A percentile compares a stretch with the other conserved stretches of the same genome.
Conservation (phyloP, 2,329 filamentous ascomycete genomes). For the Coniochaeta sp. region DNA sequence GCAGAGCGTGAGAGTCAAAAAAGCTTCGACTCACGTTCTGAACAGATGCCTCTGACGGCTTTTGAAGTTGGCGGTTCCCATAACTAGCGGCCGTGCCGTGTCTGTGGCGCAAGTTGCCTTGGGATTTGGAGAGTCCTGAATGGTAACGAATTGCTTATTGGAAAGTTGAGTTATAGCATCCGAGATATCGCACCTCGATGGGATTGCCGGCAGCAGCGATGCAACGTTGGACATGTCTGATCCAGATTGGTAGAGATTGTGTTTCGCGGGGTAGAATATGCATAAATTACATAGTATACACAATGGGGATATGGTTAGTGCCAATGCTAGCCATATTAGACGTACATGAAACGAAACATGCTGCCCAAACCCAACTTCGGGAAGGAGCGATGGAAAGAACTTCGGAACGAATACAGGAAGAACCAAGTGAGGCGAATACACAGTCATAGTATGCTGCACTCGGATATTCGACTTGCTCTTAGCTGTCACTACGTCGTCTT, state of each 20-base stretch:
- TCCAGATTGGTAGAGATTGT: constrained; percentile 8
- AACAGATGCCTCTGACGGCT: constrained; percentile 16
- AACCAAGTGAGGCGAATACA: background rate
- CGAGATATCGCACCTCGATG: constrained; percentile 7
- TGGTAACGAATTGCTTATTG: background rate
- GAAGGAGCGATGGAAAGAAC: background rate
- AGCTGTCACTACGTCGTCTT: background rate
- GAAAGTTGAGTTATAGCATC: constrained; percentile 5
- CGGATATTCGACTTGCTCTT: background rate
- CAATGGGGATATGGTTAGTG: background rate
- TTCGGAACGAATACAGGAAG: background rate
- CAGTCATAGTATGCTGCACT: background rate
- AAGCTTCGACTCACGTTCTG: constrained; percentile 5
- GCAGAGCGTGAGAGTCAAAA: background rate
- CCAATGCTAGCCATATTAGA: background rate
- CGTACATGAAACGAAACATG: background rate
- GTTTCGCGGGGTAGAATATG: constrained; percentile 11
- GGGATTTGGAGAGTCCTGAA: background rate
- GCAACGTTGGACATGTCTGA: constrained; percentile 10
- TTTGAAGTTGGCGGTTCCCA: background rate
- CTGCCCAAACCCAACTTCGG: background rate
- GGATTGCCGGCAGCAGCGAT: constrained; percentile 5
- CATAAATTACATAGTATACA: too few species aligned
- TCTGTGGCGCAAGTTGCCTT: constrained; percentile 4
- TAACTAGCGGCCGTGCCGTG: constrained; percentile 12